Conservation (phyloP, 1,139 yeast genomes). For the Candida smagusa region DNA sequence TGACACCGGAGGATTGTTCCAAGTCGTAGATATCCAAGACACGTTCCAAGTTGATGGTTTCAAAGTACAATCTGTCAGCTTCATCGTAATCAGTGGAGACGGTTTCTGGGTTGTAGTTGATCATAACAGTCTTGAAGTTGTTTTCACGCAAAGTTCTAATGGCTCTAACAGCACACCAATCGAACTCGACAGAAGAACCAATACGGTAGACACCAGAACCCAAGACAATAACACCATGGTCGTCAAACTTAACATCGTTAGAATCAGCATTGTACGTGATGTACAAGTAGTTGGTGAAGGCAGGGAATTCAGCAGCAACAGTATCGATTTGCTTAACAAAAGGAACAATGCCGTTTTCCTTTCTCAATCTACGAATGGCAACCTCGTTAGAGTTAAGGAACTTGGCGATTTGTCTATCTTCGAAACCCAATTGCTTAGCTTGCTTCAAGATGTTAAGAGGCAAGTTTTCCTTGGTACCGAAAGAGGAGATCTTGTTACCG, state of each 20-base stretch:
- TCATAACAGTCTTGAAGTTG: constrained; percentile 91
- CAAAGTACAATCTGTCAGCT: constrained; percentile 95
- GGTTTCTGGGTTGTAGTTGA: constrained; percentile 97
- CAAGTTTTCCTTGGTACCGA: constrained; percentile 56
- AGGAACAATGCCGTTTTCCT: constrained; percentile 84
- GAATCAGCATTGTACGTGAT: constrained; percentile 93
- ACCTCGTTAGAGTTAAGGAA: constrained; percentile 89
- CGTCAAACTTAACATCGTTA: constrained; percentile 80
- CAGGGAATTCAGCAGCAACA: constrained; percentile 99
- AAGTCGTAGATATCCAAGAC: constrained; percentile 93
- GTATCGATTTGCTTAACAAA: constrained; percentile 97
- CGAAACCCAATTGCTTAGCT: constrained; percentile 96
- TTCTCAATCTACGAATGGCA: constrained; percentile 86
- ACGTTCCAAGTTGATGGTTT: constrained; percentile 91
- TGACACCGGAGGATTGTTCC: constrained; percentile 89
- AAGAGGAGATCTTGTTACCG: constrained; percentile 60
- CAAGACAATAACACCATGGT: constrained; percentile 83
- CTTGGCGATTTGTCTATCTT: constrained; percentile 94
- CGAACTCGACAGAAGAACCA: constrained; percentile 93
- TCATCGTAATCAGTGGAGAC: constrained; percentile 98
- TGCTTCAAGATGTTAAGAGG: constrained; percentile 64
- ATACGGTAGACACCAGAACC: constrained; percentile 95
- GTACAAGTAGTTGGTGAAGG: constrained; percentile 90
- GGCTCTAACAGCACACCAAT: constrained; percentile 96
- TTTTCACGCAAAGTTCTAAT: constrained; percentile 89